Base-by-base conservation (phyloP, 768 basidiomycete genomes). In the Lactarius sp. region DNA sequence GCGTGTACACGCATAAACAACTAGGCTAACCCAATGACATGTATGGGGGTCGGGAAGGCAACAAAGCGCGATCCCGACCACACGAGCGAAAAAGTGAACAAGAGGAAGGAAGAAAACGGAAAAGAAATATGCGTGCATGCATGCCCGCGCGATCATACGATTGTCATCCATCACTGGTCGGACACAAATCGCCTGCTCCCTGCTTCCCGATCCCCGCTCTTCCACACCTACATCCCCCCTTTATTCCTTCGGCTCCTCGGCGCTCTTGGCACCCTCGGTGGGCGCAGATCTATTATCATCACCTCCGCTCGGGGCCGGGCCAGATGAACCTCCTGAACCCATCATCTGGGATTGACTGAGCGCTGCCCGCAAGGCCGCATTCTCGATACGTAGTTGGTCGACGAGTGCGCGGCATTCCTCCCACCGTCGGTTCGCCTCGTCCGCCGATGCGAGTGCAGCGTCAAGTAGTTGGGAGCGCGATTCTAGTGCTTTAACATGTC, bases 381-480 rank as follows among this genome's bases (percentile, higher is more conserved):
- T 94, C 75, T 94, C 92, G 56, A 90, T 83, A 50, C 92, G 85
- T 8, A 94, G 81, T 72, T 90, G 88, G 73, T 94, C 92, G n/a
- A 92, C 88, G 60, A 94, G 81, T 2, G 86, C 84, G n/a, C 92
- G 85, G 66, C 91, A 93, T 67, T 94, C 92, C 69, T 93, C 92
- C 90, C 90, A 92, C 18, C 92, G 86, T 13, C 90, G 81, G 71
- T 92, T 92, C 10, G 92, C 92, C 71, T 92, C 92, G 71, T 94
- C 91, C 4, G 90, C 91, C 0, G 87, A 89, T 2, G 89, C 87
- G 10, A 94, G 83, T 1, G 92, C 92, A 16, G 92, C 87, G 70
- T 94, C 91, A 57, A 94, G 82, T 20, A 94, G 80, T 70, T 89
- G 87, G 0, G 92, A 92, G 31, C 92, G 86, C 50, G 88, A 87